Evolutionary conservation across 805 yeast genomes (phyloP), one percentile per base, ranked within the genome.

Genomic region (Kodamaea nitidulidarum): DNA sequence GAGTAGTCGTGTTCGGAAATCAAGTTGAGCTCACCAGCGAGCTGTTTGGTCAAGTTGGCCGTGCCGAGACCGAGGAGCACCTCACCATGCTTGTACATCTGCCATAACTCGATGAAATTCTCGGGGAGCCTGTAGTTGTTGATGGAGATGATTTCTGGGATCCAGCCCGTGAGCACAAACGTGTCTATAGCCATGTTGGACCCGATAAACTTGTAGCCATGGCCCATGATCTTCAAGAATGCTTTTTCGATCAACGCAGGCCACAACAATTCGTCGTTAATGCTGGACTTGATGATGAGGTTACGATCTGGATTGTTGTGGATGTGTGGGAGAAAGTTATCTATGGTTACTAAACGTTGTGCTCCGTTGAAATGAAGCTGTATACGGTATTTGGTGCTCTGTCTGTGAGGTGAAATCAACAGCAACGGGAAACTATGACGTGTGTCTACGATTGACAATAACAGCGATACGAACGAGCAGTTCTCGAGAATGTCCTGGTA

Each of bases 201-300:
- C 0, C 96, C 96, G 1, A 55, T 51, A 34, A 79, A 75, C n/a
- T 65, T 64, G 49, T 82, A 82, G 3, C 87, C 83, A 2, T 65
- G 61, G 1, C 78, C 76, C 59, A 70, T 58, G 0, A 82, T 55
- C 48, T 76, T 76, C 42, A 88, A 61, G 51, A 77, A 84, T 0
- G 95, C 93, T 49, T 84, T 80, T 56, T 88, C 96, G 1, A 85
- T 46, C n/a, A 86, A 48, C 0, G 86, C 83, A 0, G 90, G 90
- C 84, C 88, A 81, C 4, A 56, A 48, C 2, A 76, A 46, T 1
- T 45, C 24, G 3, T 48, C 54, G 41, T 66, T 58, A 2, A 62
- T 39, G 3, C 47, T 41, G 3, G 78, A 73, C 15, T 58, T 54
- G 8, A 73, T 67, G 18, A 61, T 59, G 21, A 70, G 45, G 35